Percentiles rank a stretch among this genome's conserved stretches.
phyloP scores from a whole-genome alignment of 352 stramenopile species.

The Phytophthora syringae region DNA sequence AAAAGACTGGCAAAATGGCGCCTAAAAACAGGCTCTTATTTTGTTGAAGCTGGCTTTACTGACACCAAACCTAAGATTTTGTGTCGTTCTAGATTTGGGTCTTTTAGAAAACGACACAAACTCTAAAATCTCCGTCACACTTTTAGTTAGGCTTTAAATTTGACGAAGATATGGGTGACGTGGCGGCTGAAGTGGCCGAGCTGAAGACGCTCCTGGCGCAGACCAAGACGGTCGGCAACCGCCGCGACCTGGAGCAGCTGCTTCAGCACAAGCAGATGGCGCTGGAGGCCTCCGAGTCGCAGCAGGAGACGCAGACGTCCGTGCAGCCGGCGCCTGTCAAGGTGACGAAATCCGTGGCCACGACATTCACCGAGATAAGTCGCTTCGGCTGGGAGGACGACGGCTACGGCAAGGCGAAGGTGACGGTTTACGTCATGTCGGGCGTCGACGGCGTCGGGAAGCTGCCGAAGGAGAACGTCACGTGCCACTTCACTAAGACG shows the following conservation, averaged over 20 bases:
- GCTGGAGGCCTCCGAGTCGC: slow-evolving; percentile 35
- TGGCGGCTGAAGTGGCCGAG: slow-evolving; percentile 68
- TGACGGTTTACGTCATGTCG: slow-evolving; percentile 85
- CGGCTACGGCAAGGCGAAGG: slow-evolving; percentile 88
- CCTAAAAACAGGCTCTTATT: not conserved
- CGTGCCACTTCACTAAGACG: slow-evolving; percentile 79
- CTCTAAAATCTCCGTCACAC: too few species aligned
- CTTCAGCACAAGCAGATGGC: slow-evolving; percentile 64
- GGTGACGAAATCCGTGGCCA: slow-evolving; percentile 20
- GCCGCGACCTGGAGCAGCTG: slow-evolving; percentile 66
- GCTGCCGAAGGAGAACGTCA: slow-evolving; percentile 74
- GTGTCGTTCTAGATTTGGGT: slow-evolving; percentile 3
- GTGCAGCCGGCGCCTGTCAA: slow-evolving; percentile 23
- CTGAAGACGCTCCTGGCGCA: slow-evolving; percentile 67
- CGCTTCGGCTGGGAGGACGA: slow-evolving; percentile 90
- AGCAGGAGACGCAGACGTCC: slow-evolving; percentile 10
- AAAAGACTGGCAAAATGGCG: not conserved
- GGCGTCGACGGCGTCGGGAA: slow-evolving; percentile 80
- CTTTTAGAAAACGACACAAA: too few species aligned
- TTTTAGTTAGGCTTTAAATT: slow-evolving; percentile 8
- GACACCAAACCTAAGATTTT: slow-evolving; percentile 2
- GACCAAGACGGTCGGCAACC: slow-evolving; percentile 62
- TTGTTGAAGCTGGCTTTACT: not conserved
- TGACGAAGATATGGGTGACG: slow-evolving; percentile 24
- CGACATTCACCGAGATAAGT: slow-evolving; percentile 83